Conservation (phyloP, 2,329 filamentous ascomycete species). For the Pseudogymnoascus sp. region DNA sequence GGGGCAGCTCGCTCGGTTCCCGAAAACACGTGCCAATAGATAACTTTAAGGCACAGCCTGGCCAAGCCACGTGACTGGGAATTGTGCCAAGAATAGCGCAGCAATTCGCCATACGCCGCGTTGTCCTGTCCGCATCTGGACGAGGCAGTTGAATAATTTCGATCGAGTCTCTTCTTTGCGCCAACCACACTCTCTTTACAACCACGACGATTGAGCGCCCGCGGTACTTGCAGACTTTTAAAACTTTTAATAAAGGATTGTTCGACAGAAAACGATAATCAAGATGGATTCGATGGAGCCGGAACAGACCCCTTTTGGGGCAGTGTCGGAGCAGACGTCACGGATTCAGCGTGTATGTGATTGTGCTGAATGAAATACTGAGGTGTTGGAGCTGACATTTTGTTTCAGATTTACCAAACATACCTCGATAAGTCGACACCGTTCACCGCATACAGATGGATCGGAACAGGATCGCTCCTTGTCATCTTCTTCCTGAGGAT, state of each 20-base stretch:
- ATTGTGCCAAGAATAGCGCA: not conserved
- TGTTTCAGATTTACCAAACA: constrained; percentile 75
- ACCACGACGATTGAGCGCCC: not conserved
- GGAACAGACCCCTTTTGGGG: constrained; percentile 84
- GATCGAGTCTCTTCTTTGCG: constrained; percentile 1
- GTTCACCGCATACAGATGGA: constrained; percentile 82
- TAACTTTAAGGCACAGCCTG: not conserved
- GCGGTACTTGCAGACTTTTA: not conserved
- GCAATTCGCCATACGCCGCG: constrained; percentile 1
- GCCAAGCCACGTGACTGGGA: not conserved
- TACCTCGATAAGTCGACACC: constrained; percentile 92
- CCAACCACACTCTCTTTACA: constrained; percentile 1
- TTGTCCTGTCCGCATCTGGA: constrained; percentile 8
- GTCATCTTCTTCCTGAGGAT: constrained; percentile 82
- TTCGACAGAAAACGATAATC: not conserved
- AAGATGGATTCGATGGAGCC: constrained; percentile 79
- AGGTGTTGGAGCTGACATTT: constrained; percentile 17
- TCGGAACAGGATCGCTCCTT: constrained; percentile 69
- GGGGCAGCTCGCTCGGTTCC: no score
- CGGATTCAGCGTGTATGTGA: constrained; percentile 60
- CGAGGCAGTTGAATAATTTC: constrained; percentile 5
- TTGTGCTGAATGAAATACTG: not conserved
- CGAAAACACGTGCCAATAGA: constrained; percentile 1
- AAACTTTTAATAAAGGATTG: not conserved
- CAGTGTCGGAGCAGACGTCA: constrained; percentile 78